Evolutionary conservation across 2,329 filamentous ascomycete species (phyloP).

Genomic region (Aureobasidium leucospermi): DNA sequence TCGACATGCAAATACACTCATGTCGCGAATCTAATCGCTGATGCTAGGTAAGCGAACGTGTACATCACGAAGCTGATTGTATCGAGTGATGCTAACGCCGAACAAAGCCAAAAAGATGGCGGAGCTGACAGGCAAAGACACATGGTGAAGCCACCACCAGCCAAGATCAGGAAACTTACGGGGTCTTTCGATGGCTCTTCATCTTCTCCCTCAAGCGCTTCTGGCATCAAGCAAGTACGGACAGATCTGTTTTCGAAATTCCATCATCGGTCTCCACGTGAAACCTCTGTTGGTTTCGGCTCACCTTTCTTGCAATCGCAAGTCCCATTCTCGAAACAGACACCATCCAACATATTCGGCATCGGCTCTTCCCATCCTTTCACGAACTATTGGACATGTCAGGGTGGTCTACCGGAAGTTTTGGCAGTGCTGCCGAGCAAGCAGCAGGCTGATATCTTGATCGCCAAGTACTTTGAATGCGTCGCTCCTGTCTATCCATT

Average conservation of each 20-base stretch:
- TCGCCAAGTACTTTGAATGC: conserved; percentile 46
- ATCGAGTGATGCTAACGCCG: background rate
- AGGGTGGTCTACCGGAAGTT: conserved; percentile 67
- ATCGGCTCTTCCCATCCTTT: conserved; percentile 72
- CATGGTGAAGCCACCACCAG: conserved; percentile 28
- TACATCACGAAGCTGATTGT: background rate
- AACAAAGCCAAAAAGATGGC: background rate
- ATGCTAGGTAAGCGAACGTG: conserved; percentile 50
- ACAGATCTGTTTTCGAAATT: conserved; percentile 11
- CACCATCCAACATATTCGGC: conserved; percentile 72
- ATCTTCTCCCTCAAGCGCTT: conserved; percentile 1
- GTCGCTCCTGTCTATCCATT: conserved; percentile 78
- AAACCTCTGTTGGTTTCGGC: conserved; percentile 30
- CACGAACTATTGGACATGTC: conserved; percentile 74
- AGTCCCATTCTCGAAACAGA: conserved; percentile 62
- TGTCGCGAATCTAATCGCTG: conserved; percentile 62
- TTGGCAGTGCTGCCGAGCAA: conserved; percentile 69
- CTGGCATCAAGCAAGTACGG: conserved; percentile 2
- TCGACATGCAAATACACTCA: conserved; percentile 68
- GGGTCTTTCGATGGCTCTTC: conserved; percentile 11
- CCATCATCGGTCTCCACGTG: conserved; percentile 4
- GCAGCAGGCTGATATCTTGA: conserved; percentile 64
- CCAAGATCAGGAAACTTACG: conserved; percentile 26
- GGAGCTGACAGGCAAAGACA: conserved; percentile 14
- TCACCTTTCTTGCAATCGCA: conserved; percentile 58